Percentiles rank a stretch among this genome's conserved stretches.
Conservation (phyloP, 805 yeast genomes). For the Lipomyces orientalis region DNA sequence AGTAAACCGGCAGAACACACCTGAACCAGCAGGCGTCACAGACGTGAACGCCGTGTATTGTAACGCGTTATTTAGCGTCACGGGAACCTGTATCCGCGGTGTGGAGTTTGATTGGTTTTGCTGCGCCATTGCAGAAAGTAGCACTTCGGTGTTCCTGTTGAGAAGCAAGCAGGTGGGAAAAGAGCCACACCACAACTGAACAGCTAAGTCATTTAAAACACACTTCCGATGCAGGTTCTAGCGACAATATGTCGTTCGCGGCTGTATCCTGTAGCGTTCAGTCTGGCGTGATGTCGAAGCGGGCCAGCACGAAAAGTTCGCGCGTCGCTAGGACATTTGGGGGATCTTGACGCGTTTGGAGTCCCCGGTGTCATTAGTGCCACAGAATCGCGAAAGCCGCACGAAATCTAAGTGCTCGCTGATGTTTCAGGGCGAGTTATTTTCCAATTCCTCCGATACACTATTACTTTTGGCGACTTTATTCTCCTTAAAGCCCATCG, state of each 20-base stretch:
- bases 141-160: neutral
- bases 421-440: no score
- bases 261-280: neutral
- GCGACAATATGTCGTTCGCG: neutral
- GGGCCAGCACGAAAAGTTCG: neutral
- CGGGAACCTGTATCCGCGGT: constrained; percentile 12
- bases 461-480: neutral
- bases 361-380: neutral
- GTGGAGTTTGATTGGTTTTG: neutral
- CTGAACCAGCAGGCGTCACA: constrained; percentile 25
- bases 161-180: neutral
- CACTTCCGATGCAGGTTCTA: neutral
- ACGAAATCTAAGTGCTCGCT: neutral
- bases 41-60: constrained; percentile 33
- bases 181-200: neutral
- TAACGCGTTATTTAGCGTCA: constrained; percentile 17
- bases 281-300: neutral
- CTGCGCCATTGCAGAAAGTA: neutral
- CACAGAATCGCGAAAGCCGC: neutral
- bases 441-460: neutral
- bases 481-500: neutral
- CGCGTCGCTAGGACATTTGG: neutral
- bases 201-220: neutral
- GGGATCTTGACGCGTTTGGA: neutral
- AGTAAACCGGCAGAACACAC: constrained; percentile 9